Evolutionary conservation across 192 early-diverging fungal species (phyloP), one percentile per base, ranked within the genome.

Genomic region (Backusella luteola): DNA sequence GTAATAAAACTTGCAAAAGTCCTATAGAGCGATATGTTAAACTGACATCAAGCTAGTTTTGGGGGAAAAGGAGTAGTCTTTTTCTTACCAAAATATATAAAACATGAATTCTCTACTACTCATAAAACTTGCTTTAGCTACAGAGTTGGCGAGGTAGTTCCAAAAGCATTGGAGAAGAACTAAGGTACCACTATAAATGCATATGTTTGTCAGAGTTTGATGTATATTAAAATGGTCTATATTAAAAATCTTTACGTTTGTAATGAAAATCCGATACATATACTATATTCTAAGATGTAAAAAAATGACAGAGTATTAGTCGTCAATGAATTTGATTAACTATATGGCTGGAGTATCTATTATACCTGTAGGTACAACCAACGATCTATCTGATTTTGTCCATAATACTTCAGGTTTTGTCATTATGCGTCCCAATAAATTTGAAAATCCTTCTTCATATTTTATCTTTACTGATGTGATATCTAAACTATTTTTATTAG

Each of bases 111-210:
- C 84, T 63, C 63, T 77, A 44, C 82, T 83, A 32, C 79, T 78
- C 84, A 85, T 85, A 67, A 85, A 85, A 34, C 74, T 74, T 11
- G 77, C 70, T 38, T 83, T 85, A 59, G 82, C 82, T 34, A 85
- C 71, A 73, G 73, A 80, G 9, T 80, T 78, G 11, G 81, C 79
- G 35, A 85, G 66, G 66, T 85, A 85, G 49, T 83, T 80, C 84
- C 84, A 85, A 70, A 83, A 85, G 8, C 79, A 80, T 78, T 85
- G 84, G 21, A 85, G 44, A 1, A 85, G 79, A 12, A 85, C 71
- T 36, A 85, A 69, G 26, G 82, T 76, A 19, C 81, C 78, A 53
- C 84, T 82, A 46, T 59, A 38, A 42, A 34, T 34, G 56, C 6
- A 29, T 14, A 66, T 66, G 34, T 52, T 49, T 56, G 11, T 69